Percentiles rank a stretch among this genome's conserved stretches.
Evolutionary conservation across 495 filamentous ascomycete species (phyloP).

Genomic region (Tuber melanosporum): DNA sequence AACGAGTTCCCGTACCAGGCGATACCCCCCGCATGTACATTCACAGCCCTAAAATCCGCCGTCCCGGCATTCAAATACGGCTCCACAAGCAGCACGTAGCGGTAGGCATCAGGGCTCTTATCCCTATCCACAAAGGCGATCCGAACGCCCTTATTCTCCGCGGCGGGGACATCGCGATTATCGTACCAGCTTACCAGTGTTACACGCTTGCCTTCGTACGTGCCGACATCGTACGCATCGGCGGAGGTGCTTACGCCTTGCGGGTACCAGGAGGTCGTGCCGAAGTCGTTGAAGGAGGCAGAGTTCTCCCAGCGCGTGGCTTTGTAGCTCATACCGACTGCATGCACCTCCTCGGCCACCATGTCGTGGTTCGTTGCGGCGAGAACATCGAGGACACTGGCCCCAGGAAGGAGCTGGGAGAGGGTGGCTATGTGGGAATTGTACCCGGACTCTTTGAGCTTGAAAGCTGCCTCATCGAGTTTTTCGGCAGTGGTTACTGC

Average conservation of each 20-base stretch:
- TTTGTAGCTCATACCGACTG: slow-evolving; percentile 14
- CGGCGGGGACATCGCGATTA: not conserved
- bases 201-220: slow-evolving; percentile 41
- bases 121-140: slow-evolving; percentile 44
- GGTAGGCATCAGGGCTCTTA: slow-evolving; percentile 35
- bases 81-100: slow-evolving; percentile 45
- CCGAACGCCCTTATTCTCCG: slow-evolving; percentile 41
- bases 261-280: slow-evolving; percentile 44
- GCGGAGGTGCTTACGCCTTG: slow-evolving; percentile 46
- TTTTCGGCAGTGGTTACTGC: not conserved
- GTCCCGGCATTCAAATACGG: slow-evolving; percentile 38
- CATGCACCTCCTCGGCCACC: not conserved
- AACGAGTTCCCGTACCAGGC: slow-evolving; percentile 43
- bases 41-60: slow-evolving; percentile 36
- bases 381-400: slow-evolving; percentile 42
- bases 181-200: slow-evolving; percentile 46
- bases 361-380: slow-evolving; percentile 44
- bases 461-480: not conserved
- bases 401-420: slow-evolving; percentile 34
- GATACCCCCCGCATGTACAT: slow-evolving; percentile 43
- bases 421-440: slow-evolving; percentile 33
- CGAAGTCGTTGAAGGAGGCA: slow-evolving; percentile 41
- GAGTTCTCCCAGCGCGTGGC: slow-evolving; percentile 39
- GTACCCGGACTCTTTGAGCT: slow-evolving; percentile 27
- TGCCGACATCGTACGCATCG: slow-evolving; percentile 42